Percentiles rank a stretch among this genome's conserved stretches.
Evolutionary conservation across 176 grass and related monocot species (phyloP).

Genomic region (Cenchrus purpureus): DNA sequence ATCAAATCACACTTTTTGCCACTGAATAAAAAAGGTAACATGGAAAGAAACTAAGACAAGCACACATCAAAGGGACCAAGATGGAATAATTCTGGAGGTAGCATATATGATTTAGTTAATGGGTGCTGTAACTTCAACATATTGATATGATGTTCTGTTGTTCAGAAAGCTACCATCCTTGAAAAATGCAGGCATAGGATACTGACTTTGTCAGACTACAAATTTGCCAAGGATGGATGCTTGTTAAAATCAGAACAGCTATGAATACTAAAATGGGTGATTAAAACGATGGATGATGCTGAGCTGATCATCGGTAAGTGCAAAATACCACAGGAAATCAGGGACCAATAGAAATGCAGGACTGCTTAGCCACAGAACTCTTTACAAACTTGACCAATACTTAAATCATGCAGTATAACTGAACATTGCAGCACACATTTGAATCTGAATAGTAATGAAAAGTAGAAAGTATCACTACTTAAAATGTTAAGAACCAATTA

Average conservation of each 20-base stretch:
- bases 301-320: neutral
- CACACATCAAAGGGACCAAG: neutral
- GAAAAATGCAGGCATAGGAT: neutral
- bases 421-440: neutral
- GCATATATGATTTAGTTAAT: neutral
- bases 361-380: neutral
- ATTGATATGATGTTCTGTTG: neutral
- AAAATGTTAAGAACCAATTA: neutral
- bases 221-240: neutral
- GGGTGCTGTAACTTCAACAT: neutral
- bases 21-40: constrained; percentile 3
- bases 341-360: neutral
- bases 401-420: neutral
- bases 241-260: neutral
- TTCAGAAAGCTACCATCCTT: constrained; percentile 1
- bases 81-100: neutral
- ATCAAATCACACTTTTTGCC: neutral
- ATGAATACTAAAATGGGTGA: neutral
- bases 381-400: neutral
- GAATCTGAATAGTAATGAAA: neutral
- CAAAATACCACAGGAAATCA: neutral
- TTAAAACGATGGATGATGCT: neutral
- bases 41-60: constrained; percentile 4
- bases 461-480: neutral
- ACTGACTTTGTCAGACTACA: constrained; percentile 12